These are phyloP conservation scores for Pseudogymnoascus sp. DNA, from an alignment of 2,329 filamentous ascomycete species.

Conservation along the genomic window DNA sequence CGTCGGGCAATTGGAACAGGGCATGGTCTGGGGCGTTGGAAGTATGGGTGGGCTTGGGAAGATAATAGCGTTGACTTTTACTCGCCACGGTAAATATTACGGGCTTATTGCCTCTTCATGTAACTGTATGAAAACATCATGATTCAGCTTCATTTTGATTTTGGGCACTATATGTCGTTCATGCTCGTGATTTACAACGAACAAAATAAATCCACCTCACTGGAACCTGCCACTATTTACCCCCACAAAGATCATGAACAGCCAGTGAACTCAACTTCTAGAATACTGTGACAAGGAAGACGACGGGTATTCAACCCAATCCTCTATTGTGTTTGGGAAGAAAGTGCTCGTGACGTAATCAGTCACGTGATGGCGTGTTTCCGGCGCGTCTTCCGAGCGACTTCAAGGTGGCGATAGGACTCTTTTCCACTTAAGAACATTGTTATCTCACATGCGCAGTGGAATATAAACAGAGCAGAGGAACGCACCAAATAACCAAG, in stretches of 20 bases:
- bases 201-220: not conserved
- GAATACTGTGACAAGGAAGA: not conserved
- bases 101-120: not conserved
- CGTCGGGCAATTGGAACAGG: not conserved
- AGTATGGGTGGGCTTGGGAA: not conserved
- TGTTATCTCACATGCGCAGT: not conserved
- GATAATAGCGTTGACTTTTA: not conserved
- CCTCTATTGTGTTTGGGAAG: not conserved
- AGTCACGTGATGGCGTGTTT: slow-evolving; percentile 4
- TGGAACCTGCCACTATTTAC: not conserved
- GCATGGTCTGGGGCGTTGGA: slow-evolving; percentile 2
- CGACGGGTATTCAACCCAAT: not conserved
- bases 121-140: not conserved
- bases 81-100: not conserved
- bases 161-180: not conserved
- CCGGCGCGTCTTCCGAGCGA: not conserved
- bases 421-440: not conserved
- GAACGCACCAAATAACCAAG: not conserved
- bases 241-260: not conserved
- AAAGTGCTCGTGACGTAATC: not conserved
- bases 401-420: not conserved
- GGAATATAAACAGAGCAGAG: not conserved
- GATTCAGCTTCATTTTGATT: not conserved
- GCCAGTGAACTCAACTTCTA: not conserved
- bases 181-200: not conserved